phyloP scores from a whole-genome alignment of 2,329 filamentous ascomycete genomes.

The Penicillium sp. region DNA sequence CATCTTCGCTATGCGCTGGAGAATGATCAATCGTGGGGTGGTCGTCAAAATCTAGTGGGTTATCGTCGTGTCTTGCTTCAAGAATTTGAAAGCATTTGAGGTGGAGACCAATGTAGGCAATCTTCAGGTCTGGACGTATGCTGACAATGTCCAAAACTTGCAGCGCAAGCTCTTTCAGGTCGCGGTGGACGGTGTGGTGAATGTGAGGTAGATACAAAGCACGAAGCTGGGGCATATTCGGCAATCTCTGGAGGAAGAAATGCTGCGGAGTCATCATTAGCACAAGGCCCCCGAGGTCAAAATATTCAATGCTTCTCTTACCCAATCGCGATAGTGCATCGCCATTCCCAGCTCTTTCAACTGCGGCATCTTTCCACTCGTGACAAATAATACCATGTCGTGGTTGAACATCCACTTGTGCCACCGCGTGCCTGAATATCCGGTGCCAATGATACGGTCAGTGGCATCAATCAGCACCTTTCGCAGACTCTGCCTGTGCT shows the following conservation, averaged over 20 bases:
- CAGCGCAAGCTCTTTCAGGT: slow-evolving; percentile 69
- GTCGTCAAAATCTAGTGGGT: slow-evolving; percentile 36
- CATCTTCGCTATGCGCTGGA: slow-evolving; percentile 41
- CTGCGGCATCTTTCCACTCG: slow-evolving; percentile 71
- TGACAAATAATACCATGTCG: slow-evolving; percentile 70
- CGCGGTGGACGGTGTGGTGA: slow-evolving; percentile 60
- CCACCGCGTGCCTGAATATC: slow-evolving; percentile 53
- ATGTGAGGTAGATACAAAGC: slow-evolving; percentile 71
- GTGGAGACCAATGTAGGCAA: slow-evolving; percentile 76
- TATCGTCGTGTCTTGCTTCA: slow-evolving; percentile 53
- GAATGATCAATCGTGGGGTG: slow-evolving; percentile 36
- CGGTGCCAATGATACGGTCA: slow-evolving; percentile 47
- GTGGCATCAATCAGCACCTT: slow-evolving; percentile 74
- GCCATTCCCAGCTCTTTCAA: slow-evolving; percentile 70
- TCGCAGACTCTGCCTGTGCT: slow-evolving; percentile 69
- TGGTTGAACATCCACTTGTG: slow-evolving; percentile 69
- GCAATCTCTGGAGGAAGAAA: slow-evolving; percentile 73
- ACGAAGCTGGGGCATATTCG: slow-evolving; percentile 67
- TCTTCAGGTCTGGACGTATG: slow-evolving; percentile 70
- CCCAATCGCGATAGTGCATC: slow-evolving; percentile 76
- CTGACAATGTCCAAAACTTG: slow-evolving; percentile 78
- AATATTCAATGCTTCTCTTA: slow-evolving; percentile 44
- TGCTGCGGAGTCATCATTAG: slow-evolving; percentile 55
- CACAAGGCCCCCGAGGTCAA: slow-evolving; percentile 7
- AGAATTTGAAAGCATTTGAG: slow-evolving; percentile 79